Percentiles rank a stretch among this genome's conserved stretches.
Conservation (phyloP, 164 flowering plant species). For the Santalum album region DNA sequence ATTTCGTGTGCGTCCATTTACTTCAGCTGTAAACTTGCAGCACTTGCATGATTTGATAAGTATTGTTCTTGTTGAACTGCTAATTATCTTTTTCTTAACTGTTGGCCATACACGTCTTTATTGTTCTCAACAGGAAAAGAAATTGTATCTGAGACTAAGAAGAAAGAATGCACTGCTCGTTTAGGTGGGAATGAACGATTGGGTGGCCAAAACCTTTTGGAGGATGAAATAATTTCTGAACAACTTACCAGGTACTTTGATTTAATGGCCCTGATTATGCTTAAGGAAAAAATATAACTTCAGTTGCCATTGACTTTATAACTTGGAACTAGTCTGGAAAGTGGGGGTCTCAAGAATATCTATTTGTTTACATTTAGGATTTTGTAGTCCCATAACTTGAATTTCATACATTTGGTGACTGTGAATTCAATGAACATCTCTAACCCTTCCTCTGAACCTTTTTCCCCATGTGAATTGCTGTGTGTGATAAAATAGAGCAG, state of each 20-base stretch:
- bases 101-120: not conserved
- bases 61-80: too few species aligned
- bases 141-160: slow-evolving; percentile 5
- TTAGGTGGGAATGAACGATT: slow-evolving; percentile 9
- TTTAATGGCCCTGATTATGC: not conserved
- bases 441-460: too few species aligned
- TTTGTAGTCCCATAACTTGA: too few species aligned
- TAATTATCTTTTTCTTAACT: too few species aligned
- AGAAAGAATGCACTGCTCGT: slow-evolving; percentile 2
- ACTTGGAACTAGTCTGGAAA: not conserved
- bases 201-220: slow-evolving; percentile 35
- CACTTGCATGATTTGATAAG: too few species aligned
- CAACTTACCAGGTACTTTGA: slow-evolving; percentile 75
- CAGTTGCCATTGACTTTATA: not conserved
- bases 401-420: too few species aligned
- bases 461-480: too few species aligned
- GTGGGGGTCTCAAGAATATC: not conserved
- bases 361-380: not conserved
- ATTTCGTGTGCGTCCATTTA: too few species aligned
- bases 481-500: too few species aligned
- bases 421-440: too few species aligned
- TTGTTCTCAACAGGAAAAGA: slow-evolving; percentile 20
- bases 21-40: too few species aligned
- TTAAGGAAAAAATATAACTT: not conserved
- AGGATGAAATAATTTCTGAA: slow-evolving; percentile 90